Evolutionary conservation across 148 eudicot genomes (phyloP).

Genomic region (Diospyros kaki): DNA sequence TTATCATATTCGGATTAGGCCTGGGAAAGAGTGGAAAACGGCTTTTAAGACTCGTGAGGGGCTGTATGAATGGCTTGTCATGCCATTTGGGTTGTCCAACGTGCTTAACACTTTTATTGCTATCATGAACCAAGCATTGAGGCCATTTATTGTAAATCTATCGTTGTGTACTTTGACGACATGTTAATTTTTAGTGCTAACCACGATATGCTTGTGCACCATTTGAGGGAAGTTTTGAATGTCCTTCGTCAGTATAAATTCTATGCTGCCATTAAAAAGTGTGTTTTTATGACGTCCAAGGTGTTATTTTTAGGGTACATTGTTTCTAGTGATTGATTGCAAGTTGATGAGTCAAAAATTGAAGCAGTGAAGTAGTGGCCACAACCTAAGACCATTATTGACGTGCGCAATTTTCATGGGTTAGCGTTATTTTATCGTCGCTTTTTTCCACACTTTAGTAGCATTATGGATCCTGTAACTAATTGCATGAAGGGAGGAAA

Average conservation of each 20-base stretch:
- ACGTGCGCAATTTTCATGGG: neutral
- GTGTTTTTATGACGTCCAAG: neutral
- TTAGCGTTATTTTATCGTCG: neutral
- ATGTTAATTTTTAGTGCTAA: neutral
- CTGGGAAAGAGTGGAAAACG: neutral
- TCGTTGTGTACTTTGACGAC: neutral
- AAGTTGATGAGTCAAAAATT: neutral
- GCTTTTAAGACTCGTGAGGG: slow-evolving; percentile 9
- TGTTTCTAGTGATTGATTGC: neutral
- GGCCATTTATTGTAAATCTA: neutral
- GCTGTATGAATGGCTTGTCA: neutral
- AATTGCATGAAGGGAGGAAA: neutral
- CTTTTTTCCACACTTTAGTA: neutral
- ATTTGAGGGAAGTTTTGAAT: neutral
- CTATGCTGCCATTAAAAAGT: neutral
- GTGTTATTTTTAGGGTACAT: neutral
- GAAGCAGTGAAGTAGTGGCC: neutral
- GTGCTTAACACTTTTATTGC: neutral
- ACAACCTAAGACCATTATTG: neutral
- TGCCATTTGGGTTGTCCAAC: slow-evolving; percentile 4
- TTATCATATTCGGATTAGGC: neutral
- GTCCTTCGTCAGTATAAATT: neutral
- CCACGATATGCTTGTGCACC: neutral
- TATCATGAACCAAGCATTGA: neutral
- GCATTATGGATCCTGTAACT: neutral